These are phyloP conservation scores for Talaromyces sp. DNA, from an alignment of 2,329 filamentous ascomycete genomes.

Conservation along the genomic window DNA sequence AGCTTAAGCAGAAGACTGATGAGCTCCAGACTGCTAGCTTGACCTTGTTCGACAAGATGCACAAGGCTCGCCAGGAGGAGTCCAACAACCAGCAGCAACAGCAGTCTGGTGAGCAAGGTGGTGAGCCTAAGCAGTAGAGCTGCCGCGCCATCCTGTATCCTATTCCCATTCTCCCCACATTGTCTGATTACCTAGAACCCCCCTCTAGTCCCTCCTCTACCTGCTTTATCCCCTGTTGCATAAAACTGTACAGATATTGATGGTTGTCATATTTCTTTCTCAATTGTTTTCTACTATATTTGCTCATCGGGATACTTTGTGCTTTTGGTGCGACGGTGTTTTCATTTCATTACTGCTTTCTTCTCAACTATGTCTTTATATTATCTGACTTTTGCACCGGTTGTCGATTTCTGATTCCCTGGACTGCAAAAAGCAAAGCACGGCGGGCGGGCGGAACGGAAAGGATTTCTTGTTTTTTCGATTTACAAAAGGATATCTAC, in stretches of 20 bases:
- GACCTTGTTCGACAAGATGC: slow-evolving; percentile 99
- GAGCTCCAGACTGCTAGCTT: slow-evolving; percentile 94
- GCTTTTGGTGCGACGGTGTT: slow-evolving; percentile 20
- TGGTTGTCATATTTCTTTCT: slow-evolving; percentile 17
- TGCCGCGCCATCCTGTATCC: not conserved
- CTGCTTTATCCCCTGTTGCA: slow-evolving; percentile 22
- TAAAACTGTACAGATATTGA: slow-evolving; percentile 20
- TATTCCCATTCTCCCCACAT: slow-evolving; percentile 8
- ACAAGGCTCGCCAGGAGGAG: slow-evolving; percentile 81
- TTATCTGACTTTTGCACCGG: slow-evolving; percentile 15
- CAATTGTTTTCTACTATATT: slow-evolving; percentile 18
- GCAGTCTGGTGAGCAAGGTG: slow-evolving; percentile 47
- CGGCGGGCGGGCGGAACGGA: slow-evolving; percentile 11
- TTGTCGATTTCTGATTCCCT: slow-evolving; percentile 15
- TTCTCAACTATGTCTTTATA: slow-evolving; percentile 17
- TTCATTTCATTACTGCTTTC: slow-evolving; percentile 6
- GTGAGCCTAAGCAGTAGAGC: slow-evolving; percentile 66
- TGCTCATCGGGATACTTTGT: slow-evolving; percentile 1
- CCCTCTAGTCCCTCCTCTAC: slow-evolving; percentile 24
- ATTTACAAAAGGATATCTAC: slow-evolving; percentile 16
- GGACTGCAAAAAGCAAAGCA: slow-evolving; percentile 14
- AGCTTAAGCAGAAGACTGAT: slow-evolving; percentile 98
- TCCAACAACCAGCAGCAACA: slow-evolving; percentile 42
- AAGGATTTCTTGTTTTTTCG: not conserved
- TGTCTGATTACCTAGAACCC: slow-evolving; percentile 18